Evolutionary conservation across 371 early-diverging fungal species (phyloP).

Genomic region (Dipsacomyces acuminosporus): DNA sequence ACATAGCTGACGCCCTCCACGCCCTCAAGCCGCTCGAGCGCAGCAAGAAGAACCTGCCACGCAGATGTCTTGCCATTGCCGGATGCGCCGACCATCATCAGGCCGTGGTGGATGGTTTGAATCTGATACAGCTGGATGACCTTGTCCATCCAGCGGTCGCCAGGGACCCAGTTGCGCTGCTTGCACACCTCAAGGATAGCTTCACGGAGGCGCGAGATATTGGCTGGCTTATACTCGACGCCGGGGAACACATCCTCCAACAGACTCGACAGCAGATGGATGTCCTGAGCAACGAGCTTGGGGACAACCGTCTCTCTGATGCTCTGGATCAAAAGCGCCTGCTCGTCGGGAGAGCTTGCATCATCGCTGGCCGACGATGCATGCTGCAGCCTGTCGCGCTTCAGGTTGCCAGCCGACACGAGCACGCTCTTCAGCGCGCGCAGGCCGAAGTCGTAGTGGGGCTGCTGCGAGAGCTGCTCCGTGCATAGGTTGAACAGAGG

Average conservation of each 20-base stretch:
- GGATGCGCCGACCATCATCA: constrained; percentile 99
- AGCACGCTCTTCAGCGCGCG: constrained; percentile 98
- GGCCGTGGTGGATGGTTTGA: constrained; percentile 95
- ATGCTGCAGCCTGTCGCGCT: constrained; percentile 74
- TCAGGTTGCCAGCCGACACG: constrained; percentile 95
- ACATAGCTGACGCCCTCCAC: constrained; percentile 88
- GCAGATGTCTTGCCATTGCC: constrained; percentile 94
- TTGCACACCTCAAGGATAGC: constrained; percentile 76
- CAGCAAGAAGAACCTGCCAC: constrained; percentile 86
- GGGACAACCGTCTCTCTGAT: constrained; percentile 95
- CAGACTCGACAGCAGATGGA: constrained; percentile 78
- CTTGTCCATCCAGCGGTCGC: constrained; percentile 91
- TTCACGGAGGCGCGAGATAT: constrained; percentile 67
- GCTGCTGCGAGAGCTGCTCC: constrained; percentile 90
- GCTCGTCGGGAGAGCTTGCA: constrained; percentile 73
- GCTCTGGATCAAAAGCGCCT: constrained; percentile 91
- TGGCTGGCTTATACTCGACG: constrained; percentile 77
- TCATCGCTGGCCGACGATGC: constrained; percentile 45
- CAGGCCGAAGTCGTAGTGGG: constrained; percentile 99
- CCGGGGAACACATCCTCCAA: constrained; percentile 96
- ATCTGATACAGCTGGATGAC: constrained; percentile 96
- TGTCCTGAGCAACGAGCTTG: constrained; percentile 94
- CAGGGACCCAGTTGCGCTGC: constrained; percentile 68
- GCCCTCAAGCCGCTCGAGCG: constrained; percentile 81
- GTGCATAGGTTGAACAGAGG: constrained; percentile 93